Conservation (phyloP, 2,329 filamentous ascomycete genomes). For the Fusarium protoensiforme region DNA sequence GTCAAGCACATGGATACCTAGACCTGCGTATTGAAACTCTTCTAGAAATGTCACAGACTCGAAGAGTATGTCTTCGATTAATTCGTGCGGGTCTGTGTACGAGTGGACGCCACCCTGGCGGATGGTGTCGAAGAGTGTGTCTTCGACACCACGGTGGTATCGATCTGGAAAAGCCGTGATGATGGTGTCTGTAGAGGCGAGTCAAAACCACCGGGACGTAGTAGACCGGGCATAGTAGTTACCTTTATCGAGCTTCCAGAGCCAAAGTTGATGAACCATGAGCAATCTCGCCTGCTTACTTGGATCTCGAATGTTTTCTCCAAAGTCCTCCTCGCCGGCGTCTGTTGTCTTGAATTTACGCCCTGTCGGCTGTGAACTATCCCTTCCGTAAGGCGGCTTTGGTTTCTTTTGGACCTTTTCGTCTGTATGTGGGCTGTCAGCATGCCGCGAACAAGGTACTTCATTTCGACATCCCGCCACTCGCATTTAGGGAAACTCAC, state of each 20-base stretch:
- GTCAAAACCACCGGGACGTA: neutral
- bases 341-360: neutral
- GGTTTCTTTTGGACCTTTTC: neutral
- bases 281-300: slow-evolving; percentile 19
- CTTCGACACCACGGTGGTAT: slow-evolving; percentile 6
- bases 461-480: neutral
- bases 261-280: slow-evolving; percentile 31
- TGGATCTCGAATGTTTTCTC: neutral
- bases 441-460: neutral
- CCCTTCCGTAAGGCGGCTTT: neutral
- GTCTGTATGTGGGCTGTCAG: neutral
- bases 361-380: neutral
- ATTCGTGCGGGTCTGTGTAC: slow-evolving; percentile 6
- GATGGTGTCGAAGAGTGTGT: slow-evolving; percentile 27
- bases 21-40: slow-evolving; percentile 25
- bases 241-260: slow-evolving; percentile 36
- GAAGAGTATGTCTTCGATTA: slow-evolving; percentile 16
- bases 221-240: neutral
- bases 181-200: slow-evolving; percentile 14
- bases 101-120: slow-evolving; percentile 18
- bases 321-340: neutral
- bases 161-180: slow-evolving; percentile 22
- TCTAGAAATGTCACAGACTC: slow-evolving; percentile 17
- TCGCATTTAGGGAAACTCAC: neutral
- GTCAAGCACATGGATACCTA: slow-evolving; percentile 25